A percentile compares a stretch with the other conserved stretches of the same genome.
phyloP scores from a whole-genome alignment of 441 rosid species.

The Metrosideros polymorpha region DNA sequence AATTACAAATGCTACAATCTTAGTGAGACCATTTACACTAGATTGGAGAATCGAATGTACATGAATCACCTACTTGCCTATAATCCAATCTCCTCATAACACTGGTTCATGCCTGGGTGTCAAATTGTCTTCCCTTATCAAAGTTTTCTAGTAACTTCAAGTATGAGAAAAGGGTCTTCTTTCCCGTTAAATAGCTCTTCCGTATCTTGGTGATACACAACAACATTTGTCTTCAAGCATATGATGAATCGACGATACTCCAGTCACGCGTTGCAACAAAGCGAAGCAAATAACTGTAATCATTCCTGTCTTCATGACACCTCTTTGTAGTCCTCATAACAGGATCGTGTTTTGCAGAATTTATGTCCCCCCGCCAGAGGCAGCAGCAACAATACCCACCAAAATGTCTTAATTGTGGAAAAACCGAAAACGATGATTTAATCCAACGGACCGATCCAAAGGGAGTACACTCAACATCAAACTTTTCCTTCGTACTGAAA shows the following conservation, averaged over 20 bases:
- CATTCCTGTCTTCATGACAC: neutral
- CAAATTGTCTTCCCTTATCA: neutral
- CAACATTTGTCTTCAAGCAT: neutral
- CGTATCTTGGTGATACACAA: too few species aligned
- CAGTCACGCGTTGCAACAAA: neutral
- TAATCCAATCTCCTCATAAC: neutral
- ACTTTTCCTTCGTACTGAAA: conserved; percentile 89
- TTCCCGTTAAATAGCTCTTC: neutral
- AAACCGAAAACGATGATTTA: neutral
- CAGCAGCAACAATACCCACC: neutral
- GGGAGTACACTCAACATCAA: conserved; percentile 13
- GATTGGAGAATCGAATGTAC: neutral
- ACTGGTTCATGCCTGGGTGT: neutral
- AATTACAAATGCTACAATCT: neutral
- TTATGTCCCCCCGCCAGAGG: neutral
- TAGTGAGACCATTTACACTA: neutral
- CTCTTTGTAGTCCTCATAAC: neutral
- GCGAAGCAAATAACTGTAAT: neutral
- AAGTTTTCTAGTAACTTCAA: neutral
- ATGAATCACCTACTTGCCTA: neutral
- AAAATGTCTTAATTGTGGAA: neutral
- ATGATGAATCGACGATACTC: neutral
- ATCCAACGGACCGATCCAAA: neutral
- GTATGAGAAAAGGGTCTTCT: neutral
- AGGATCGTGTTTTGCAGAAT: neutral